phyloP scores from a whole-genome alignment of 306 rosid genomes.

The Oemleria cerasiformis region DNA sequence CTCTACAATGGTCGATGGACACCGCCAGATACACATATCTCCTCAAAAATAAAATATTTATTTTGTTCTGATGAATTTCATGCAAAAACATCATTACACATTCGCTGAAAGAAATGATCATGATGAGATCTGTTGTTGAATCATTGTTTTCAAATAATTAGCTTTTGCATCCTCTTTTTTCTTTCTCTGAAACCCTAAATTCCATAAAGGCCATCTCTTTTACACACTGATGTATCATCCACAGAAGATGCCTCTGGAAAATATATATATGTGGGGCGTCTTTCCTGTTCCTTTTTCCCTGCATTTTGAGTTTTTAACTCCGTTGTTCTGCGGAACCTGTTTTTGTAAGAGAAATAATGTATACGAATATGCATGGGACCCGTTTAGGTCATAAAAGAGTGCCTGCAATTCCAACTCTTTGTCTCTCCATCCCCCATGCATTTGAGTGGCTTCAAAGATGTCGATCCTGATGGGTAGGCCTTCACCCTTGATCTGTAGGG shows the following conservation, averaged over 20 bases:
- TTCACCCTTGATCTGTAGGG: too few relatives aligned
- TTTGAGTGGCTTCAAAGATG: slow-evolving; percentile 1
- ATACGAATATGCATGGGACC: slow-evolving; percentile 29
- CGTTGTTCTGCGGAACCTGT: slow-evolving; percentile 21
- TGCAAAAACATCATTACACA: slow-evolving; percentile 44
- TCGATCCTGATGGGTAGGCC: too few relatives aligned
- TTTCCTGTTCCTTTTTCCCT: slow-evolving; percentile 33
- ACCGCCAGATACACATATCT: background rate
- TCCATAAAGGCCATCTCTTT: slow-evolving; percentile 18
- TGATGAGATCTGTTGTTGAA: slow-evolving; percentile 37
- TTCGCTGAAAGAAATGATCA: background rate
- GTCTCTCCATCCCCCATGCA: slow-evolving; percentile 35
- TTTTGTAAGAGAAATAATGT: slow-evolving; percentile 5
- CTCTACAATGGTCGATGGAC: too few relatives aligned
- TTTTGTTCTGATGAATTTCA: slow-evolving; percentile 33
- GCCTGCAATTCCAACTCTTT: slow-evolving; percentile 35
- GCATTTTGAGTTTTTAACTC: slow-evolving; percentile 17
- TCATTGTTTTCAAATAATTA: slow-evolving; percentile 28
- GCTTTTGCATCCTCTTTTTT: slow-evolving; percentile 25
- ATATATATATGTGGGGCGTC: slow-evolving; percentile 21
- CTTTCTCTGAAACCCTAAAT: slow-evolving; percentile 24
- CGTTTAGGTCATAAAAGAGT: slow-evolving; percentile 31
- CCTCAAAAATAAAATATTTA: too few relatives aligned
- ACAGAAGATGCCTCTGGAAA: slow-evolving; percentile 29
- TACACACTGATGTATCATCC: too few relatives aligned